Conservation (phyloP, 176 grass and related monocot genomes). For the Thalia dealbata region DNA sequence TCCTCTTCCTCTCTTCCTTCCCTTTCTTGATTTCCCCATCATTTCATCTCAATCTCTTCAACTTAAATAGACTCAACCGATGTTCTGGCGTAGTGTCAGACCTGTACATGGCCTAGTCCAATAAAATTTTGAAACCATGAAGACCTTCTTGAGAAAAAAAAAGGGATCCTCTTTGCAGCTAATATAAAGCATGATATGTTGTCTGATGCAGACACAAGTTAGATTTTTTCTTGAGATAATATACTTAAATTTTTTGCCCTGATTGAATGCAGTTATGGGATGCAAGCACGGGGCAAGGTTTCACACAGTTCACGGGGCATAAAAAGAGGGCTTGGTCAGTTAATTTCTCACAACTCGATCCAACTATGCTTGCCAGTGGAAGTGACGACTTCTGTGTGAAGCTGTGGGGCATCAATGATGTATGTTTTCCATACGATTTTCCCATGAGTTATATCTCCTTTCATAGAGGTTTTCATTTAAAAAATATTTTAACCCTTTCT, state of each 20-base stretch:
- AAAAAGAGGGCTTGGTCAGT: conserved; percentile 95
- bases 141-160: no score
- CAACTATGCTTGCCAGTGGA: conserved; percentile 82
- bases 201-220: background rate
- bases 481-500: background rate
- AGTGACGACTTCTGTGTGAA: conserved; percentile 90
- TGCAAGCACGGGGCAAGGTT: conserved; percentile 84
- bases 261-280: conserved; percentile 85
- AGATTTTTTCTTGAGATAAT: conserved; percentile 11
- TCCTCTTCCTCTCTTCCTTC: no score
- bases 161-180: background rate
- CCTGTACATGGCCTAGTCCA: no score
- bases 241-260: conserved; percentile 8
- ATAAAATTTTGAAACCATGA: no score
- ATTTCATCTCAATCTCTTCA: no score
- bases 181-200: background rate
- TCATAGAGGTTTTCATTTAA: background rate
- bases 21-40: no score
- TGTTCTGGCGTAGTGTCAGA: background rate
- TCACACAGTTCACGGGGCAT: conserved; percentile 66
- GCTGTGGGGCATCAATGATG: conserved; percentile 94
- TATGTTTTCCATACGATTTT: conserved; percentile 19
- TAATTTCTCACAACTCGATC: conserved; percentile 82
- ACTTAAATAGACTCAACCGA: no score
- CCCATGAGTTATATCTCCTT: background rate